Base-by-base conservation (phyloP, 306 rosid genomes). In the Trichosanthes cucumerina region DNA sequence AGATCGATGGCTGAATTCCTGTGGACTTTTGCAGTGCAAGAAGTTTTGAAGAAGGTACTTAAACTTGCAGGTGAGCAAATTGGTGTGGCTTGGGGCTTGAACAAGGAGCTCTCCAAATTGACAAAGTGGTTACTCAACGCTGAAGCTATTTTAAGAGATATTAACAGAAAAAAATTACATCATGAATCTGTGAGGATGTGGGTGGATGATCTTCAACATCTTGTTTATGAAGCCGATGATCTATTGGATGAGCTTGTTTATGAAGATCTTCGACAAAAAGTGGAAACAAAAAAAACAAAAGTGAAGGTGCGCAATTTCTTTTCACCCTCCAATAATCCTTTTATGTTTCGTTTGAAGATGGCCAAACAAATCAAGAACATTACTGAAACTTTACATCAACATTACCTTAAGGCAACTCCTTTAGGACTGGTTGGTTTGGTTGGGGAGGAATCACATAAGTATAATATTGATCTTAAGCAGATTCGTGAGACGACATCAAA, bases 191-290 rank as follows among this genome's bases (percentile, higher is more conserved):
- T 66, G 26, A 9, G 18, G 52, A 1, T 12, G 0, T 81, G 84
- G 84, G 56, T 81, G 49, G n/a, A 77, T 34, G 0, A 46, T 0
- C 81, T 81, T 1, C 52, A 66, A n/a, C 11, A 19, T 1, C 1
- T 76, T 26, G 80, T 76, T n/a, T 3, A 54, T 3, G 23, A 9
- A 1, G 84, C 80, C 1, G 80, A 64, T 3, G 21, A 66, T 66
- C 50, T 81, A 8, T 11, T 81, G 28, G 80, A 54, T 15, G 71
- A 76, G 10, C 28, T 75, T 13, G 43, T 1, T 11, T 81, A 81
- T 7, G 78, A 66, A 68, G n/a, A 4, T 56, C 70, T 76, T 5
- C 59, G 78, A 9, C 47, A 44, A 0, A 31, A 43, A 39, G 63
- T 66, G 5, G 80, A 81, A n/a, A 13, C 58, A 2, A 33, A 10